These are phyloP conservation scores for Juglanconis juglandina DNA, from an alignment of 2,329 filamentous ascomycete species.

Conservation along the genomic window DNA sequence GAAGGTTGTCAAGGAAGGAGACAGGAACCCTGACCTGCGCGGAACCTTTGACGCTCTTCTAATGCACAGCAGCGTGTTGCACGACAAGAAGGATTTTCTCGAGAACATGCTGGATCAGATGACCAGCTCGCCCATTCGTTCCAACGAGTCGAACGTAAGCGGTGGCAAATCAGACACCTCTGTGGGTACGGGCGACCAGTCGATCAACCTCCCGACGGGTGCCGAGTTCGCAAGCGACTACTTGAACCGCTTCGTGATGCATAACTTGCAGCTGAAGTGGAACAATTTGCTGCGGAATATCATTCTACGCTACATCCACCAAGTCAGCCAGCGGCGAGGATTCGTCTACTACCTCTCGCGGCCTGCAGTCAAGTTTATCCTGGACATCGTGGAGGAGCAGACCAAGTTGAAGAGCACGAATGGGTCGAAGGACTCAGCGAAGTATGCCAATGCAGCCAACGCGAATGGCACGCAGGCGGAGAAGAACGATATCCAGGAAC, in stretches of 20 bases:
- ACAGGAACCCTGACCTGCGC: constrained; percentile 47
- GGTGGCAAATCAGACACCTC: constrained; percentile 36
- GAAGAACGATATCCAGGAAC: constrained; percentile 66
- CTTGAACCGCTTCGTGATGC: constrained; percentile 96
- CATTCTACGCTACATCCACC: constrained; percentile 93
- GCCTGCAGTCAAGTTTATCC: constrained; percentile 92
- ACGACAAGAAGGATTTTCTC: constrained; percentile 56
- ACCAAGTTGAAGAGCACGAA: constrained; percentile 60
- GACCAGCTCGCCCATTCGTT: constrained; percentile 29
- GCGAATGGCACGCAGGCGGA: constrained; percentile 34
- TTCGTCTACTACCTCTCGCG: constrained; percentile 98
- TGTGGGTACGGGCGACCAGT: constrained; percentile 52
- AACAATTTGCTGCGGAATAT: constrained; percentile 95
- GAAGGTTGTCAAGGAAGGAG: constrained; percentile 51
- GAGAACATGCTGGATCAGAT: constrained; percentile 56
- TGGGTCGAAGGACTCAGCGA: constrained; percentile 21
- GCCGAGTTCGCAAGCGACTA: constrained; percentile 91
- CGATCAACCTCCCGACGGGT: constrained; percentile 64
- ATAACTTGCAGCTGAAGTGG: constrained; percentile 98
- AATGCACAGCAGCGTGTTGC: constrained; percentile 53
- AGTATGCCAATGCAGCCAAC: constrained; percentile 21
- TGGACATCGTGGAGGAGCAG: constrained; percentile 96
- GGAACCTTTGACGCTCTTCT: constrained; percentile 59
- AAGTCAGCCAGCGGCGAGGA: constrained; percentile 90
- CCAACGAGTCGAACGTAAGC: constrained; percentile 23